phyloP scores from a whole-genome alignment of 2,329 filamentous ascomycete genomes.

The Penicillium sp. region DNA sequence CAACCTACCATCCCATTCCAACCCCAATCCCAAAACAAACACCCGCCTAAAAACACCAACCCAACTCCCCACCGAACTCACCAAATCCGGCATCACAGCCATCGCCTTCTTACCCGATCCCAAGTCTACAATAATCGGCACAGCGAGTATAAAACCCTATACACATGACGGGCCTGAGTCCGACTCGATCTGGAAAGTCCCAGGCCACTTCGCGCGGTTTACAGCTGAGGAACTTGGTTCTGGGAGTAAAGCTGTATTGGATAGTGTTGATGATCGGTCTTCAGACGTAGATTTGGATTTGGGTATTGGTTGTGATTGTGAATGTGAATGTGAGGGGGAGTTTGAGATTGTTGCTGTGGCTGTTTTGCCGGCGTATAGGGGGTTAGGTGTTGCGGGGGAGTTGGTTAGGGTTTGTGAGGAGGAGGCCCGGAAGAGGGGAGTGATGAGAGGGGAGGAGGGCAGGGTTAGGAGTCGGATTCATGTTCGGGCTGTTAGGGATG shows the following conservation, averaged over 20 bases:
- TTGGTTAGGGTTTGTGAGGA: neutral
- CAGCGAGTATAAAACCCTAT: neutral
- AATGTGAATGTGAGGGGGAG: neutral
- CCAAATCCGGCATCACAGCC: neutral
- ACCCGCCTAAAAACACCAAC: slow-evolving; percentile 6
- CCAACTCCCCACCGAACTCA: slow-evolving; percentile 7
- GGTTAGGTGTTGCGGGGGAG: neutral
- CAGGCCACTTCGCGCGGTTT: neutral
- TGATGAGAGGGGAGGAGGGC: neutral
- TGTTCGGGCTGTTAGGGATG: neutral
- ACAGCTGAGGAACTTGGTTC: neutral
- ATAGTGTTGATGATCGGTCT: neutral
- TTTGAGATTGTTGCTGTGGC: neutral
- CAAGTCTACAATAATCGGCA: neutral
- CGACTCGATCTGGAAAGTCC: neutral
- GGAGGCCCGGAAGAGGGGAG: neutral
- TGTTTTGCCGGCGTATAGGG: neutral
- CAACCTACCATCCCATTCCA: neutral
- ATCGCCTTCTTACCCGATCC: neutral
- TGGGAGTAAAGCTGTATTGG: neutral
- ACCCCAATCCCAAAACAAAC: neutral
- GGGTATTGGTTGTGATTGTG: no score
- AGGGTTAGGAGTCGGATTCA: neutral
- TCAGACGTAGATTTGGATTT: no score
- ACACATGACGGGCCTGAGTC: neutral